Conservation (phyloP, 2,329 filamentous ascomycete genomes). For the Aciculosporium take region DNA sequence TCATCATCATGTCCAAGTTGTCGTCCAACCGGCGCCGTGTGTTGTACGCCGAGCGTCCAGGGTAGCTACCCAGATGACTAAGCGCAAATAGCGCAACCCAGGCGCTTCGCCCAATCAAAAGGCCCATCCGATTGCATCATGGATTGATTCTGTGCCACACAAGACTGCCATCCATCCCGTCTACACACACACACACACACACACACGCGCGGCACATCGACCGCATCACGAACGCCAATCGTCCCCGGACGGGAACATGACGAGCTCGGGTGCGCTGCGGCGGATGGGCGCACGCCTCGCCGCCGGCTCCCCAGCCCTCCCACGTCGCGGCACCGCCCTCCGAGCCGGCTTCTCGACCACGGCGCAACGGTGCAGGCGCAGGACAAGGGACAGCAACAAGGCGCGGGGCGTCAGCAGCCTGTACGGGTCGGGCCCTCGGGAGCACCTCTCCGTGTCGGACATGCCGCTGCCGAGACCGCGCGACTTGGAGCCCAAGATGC, state of each 20-base stretch:
- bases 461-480: slow-evolving; percentile 58
- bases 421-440: slow-evolving; percentile 59
- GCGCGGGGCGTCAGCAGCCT: slow-evolving; percentile 71
- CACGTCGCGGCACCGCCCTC: slow-evolving; percentile 5
- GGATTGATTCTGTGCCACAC: no score
- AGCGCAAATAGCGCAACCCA: background rate
- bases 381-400: slow-evolving; percentile 59
- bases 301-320: slow-evolving; percentile 6
- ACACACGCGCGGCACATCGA: background rate
- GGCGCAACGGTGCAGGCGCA: slow-evolving; percentile 32
- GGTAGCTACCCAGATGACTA: background rate
- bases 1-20: no score
- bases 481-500: slow-evolving; percentile 41
- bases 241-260: slow-evolving; percentile 13
- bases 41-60: background rate
- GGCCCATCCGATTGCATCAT: background rate
- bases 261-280: slow-evolving; percentile 15
- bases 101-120: slow-evolving; percentile 5
- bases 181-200: background rate
- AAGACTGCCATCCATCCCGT: background rate
- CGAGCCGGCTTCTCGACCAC: slow-evolving; percentile 39
- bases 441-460: slow-evolving; percentile 59
- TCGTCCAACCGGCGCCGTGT: no score
- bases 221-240: background rate
- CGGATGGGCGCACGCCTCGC: slow-evolving; percentile 2